Base-by-base conservation (phyloP, 1,139 yeast species). In the Geotrichum macrosporum region DNA sequence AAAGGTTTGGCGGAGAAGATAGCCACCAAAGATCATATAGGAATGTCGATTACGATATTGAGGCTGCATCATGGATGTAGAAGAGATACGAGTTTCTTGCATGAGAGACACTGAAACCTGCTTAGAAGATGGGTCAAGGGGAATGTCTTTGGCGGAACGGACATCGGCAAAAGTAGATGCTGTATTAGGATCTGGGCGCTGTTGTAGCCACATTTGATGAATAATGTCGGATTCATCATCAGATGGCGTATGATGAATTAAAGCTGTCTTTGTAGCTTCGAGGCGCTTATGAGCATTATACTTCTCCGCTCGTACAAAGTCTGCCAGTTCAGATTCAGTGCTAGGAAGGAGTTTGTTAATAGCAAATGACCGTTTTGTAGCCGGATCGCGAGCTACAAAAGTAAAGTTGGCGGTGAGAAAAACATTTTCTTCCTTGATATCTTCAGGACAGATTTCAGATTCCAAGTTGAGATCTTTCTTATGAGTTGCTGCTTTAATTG, bases 11-110 rank as follows among this genome's bases (percentile, higher is more conserved):
- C 96, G 80, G 70, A 88, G 76, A 60, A 88, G 71, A 61, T 88
- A 88, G 22, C 96, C 96, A 56, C 96, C 96, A 64, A 88, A 88
- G 45, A 88, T 85, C 89, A 88, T 87, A 66, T 84, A 85, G 9
- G 94, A 84, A 63, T 88, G 96, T 63, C 95, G 78, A 70, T 88
- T 88, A 67, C 96, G 78, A 68, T 87, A 88, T 68, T 88, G 96
- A 1, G 96, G 96, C 68, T 88, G 96, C 94, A 88, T 89, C 67
- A 88, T 81, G 57, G 81, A 73, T 5, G 96, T 85, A 6, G 94
- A 84, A 46, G 75, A 71, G 49, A 84, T 75, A 41, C 67, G 67
- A 1, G 96, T 81, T 54, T 85, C 81, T 50, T 77, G 74, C 94
- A 86, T 85, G 58, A 52, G 54, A 44, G 41, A 12, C n/a, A 48